Percentiles rank a stretch among this genome's conserved stretches.
Evolutionary conservation across 1,139 yeast genomes (phyloP).

Genomic region (Barnettozyma hawaiiensis): DNA sequence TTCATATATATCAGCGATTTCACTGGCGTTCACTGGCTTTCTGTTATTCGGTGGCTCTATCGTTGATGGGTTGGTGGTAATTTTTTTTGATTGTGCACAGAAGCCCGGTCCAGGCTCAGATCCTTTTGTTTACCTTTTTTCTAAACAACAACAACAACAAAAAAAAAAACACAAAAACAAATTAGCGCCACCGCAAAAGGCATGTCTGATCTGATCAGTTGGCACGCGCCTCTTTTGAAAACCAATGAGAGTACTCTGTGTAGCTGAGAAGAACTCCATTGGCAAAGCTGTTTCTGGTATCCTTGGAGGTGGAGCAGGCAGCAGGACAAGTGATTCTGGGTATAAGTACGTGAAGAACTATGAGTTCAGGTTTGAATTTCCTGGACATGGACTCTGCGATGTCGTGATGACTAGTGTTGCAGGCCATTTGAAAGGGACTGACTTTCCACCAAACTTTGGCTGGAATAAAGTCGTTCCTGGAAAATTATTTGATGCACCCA

Average conservation of each 20-base stretch:
- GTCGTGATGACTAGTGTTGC: constrained; percentile 90
- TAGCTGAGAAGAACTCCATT: constrained; percentile 95
- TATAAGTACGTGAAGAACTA: constrained; percentile 74
- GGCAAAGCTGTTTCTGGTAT: constrained; percentile 78
- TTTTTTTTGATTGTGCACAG: no score
- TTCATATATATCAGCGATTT: no score
- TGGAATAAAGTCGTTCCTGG: constrained; percentile 74
- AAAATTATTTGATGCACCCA: constrained; percentile 64
- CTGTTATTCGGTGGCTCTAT: no score
- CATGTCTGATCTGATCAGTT: background rate
- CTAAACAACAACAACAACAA: no score
- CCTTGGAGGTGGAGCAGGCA: constrained; percentile 71
- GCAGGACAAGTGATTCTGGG: constrained; percentile 41
- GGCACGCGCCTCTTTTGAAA: background rate
- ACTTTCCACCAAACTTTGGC: constrained; percentile 54
- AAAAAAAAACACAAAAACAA: no score
- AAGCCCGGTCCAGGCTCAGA: background rate
- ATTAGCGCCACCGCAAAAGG: background rate
- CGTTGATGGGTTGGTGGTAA: no score
- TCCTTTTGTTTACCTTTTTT: background rate
- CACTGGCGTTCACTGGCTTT: no score
- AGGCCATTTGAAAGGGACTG: constrained; percentile 72
- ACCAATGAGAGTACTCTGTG: constrained; percentile 73
- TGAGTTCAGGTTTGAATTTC: constrained; percentile 64
- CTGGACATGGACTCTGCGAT: constrained; percentile 53